Base-by-base conservation (phyloP, 139 green algal species). In the Raphidocelis subcapitata region DNA sequence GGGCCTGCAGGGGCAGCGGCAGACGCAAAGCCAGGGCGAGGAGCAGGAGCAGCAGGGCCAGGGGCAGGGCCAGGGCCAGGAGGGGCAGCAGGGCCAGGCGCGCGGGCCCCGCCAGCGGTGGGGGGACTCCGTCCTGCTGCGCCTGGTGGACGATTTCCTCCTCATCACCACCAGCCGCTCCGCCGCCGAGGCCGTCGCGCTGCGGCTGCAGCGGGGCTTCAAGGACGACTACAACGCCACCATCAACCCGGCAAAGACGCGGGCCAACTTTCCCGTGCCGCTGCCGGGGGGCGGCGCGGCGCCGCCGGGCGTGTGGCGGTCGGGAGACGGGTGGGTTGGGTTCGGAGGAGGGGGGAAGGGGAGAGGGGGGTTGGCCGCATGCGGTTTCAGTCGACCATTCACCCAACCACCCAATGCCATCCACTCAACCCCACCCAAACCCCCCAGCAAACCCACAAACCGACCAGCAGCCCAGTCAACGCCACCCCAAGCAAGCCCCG, bases 61-160 rank as follows among this genome's bases (percentile, higher is more conserved):
- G 65, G 4, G 41, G 0, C 33, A 46, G n/a, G 26, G 16, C 18
- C 29, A 28, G 69, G 57, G 52, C 57, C 69, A 76, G 59, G 33
- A 66, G 46, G 31, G 20, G 62, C 46, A 71, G 33, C 36, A 66
- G 67, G 44, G 44, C 57, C 29, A 20, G 36, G 23, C 41, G 52
- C 26, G n/a, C 46, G 31, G 12, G 5, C 28, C 41, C 10, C 21
- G 33, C 24, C 52, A 44, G 18, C 64, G 57, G 36, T 18, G 61
- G 1, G 59, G 74, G 3, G 64, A 73, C 28, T 89, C 82, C 1
- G 54, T 94, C 47, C 70, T 97, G 70, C 51, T 96, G 72, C 84
- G 93, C 0, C 81, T 95, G 31, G 83, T 98, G 26, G 93, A 98
- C 62, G 93, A 98, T 73, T 95, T 90, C 60, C 81, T 98, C 35